Base-by-base conservation (phyloP, 2,329 filamentous ascomycete species). In the Alternaria viburni region DNA sequence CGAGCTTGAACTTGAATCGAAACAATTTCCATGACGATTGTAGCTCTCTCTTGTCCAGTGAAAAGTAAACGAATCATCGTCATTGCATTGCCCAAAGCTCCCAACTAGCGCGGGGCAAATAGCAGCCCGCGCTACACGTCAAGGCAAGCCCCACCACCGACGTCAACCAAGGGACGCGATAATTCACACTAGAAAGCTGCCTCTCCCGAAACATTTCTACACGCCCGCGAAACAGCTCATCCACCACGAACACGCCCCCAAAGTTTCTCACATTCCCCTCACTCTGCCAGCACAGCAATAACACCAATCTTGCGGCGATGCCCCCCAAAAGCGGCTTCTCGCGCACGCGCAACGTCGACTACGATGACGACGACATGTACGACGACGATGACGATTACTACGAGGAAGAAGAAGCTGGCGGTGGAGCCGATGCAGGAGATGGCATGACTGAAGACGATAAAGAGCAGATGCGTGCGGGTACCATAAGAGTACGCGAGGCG, bases 401-500 rank as follows among this genome's bases (percentile, higher is more conserved):
- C 11, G 79, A 73, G 19, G 77, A 77, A 62, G 69, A 77, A 25
- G 77, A 36, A n/a, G 32, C 15, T 4, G 30, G 68, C 6, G 79
- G 71, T n/a, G 76, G 74, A 62, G 69, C 63, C 43, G 69, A 70
- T 2, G 69, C 50, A 4, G 66, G 49, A n/a, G 63, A 69, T 4
- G 64, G 52, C 46, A 75, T 74, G 67, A 72, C 74, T 5, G 74
- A 72, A 15, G 74, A 77, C 30, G 77, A 75, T 62, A 69, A 75
- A 77, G 79, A 81, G 77, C 82, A 86, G 65, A 87, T 96, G 86
- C 85, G 86, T 43, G 80, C 87, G 43, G 90, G 89, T 54, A 93
- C 90, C 1, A 83, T 85, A 43, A 85, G 90, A 67, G 91, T 96
- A 36, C 86, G 88, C 62, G 84, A 84, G 65, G 85, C 86, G 9